Evolutionary conservation across 1,284 basidiomycete genomes (phyloP), one percentile per base, ranked within the genome.

Genomic region (Cerioporus squamosus): DNA sequence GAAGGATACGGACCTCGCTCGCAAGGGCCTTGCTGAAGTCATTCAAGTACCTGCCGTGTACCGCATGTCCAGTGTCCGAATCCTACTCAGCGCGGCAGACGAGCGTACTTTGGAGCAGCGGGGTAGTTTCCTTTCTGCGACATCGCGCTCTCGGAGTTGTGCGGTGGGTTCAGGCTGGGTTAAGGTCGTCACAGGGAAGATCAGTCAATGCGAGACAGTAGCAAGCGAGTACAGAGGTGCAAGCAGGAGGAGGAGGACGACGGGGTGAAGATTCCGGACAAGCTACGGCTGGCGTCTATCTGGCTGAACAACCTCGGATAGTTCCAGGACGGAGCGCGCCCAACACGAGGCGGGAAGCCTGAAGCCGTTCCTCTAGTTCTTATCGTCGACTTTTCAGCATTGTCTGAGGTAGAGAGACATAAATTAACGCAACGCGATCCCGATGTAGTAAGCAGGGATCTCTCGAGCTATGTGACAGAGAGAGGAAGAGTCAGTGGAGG

Each of bases 31-130:
- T 76, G 66, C 71, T 74, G 66, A 77, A 90, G 68, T 91, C 88
- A 65, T 86, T 85, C 56, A 90, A 68, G 67, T 88, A 87, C 72
- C 86, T 88, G 67, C 46, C 47, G 52, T 17, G 29, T 33, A 31
- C n/a, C 15, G 15, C 12, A 10, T 26, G 46, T 23, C 40, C 18
- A 23, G 40, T 18, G 40, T 12, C 18, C n/a, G 40, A 23, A 7
- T 20, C 18, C n/a, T 23, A 55, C 54, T 44, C 36, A 55, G 49
- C 51, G 46, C 47, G 50, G 36, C 36, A 48, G 42, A 56, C 44
- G 57, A 57, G 55, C 63, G 57, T 60, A 64, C 63, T 64, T 64
- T 60, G 63, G 63, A 31, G 63, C 57, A 22, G 60, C 60, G 43
- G 60, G 57, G 58, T 64, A 64, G 45, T 64, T 64, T 53, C 63